These are phyloP conservation scores for Podospora anserina DNA, from an alignment of 495 filamentous ascomycete genomes.

Conservation along the genomic window DNA sequence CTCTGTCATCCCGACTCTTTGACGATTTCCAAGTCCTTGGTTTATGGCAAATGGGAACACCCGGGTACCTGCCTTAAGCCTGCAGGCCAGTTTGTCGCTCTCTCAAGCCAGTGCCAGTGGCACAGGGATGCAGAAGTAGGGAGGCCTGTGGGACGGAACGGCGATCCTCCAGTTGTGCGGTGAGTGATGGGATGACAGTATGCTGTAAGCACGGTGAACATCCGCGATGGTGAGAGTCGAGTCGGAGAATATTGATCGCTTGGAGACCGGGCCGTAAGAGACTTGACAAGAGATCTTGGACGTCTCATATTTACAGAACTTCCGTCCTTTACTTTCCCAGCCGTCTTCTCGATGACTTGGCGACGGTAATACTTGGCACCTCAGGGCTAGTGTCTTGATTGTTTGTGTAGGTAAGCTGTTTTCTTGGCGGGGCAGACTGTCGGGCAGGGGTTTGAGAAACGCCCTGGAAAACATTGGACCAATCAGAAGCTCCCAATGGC, in stretches of 20 bases:
- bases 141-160: conserved; percentile 4
- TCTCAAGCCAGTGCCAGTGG: background rate
- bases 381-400: background rate
- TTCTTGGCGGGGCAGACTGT: background rate
- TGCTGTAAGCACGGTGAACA: background rate
- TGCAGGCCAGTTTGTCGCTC: background rate
- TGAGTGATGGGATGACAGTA: background rate
- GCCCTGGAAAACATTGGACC: conserved; percentile 17
- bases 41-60: background rate
- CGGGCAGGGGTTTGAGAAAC: conserved; percentile 12
- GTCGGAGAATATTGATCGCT: background rate
- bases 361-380: background rate
- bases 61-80: background rate
- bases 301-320: background rate
- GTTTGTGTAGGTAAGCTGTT: background rate
- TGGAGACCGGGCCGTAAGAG: background rate
- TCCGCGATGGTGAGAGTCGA: background rate
- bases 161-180: background rate
- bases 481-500: conserved; percentile 8
- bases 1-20: background rate
- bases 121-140: background rate
- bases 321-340: background rate
- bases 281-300: background rate
- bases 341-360: background rate
- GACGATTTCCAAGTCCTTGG: background rate